Percentiles rank a stretch among this genome's conserved stretches.
Evolutionary conservation across 2,329 filamentous ascomycete genomes (phyloP).

Genomic region (Beauveria australis): DNA sequence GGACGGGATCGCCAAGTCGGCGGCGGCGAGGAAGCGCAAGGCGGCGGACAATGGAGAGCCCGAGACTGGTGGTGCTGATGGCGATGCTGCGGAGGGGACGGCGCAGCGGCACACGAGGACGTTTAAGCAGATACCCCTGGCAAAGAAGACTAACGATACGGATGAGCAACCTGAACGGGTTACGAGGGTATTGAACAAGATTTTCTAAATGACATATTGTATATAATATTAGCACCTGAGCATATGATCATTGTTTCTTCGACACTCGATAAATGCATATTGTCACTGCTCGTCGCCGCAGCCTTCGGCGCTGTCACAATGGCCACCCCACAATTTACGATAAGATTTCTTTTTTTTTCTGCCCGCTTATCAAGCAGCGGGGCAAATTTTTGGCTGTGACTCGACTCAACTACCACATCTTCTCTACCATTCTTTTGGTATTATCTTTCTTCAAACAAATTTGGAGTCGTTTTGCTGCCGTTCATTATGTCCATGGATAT

Average conservation of each 20-base stretch:
- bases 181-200: conserved; percentile 54
- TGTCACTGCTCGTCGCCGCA: neutral
- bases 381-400: conserved; percentile 21
- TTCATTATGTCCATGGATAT: conserved; percentile 35
- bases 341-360: conserved; percentile 18
- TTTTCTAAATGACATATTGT: conserved; percentile 38
- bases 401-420: conserved; percentile 12
- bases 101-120: conserved; percentile 28
- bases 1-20: conserved; percentile 54
- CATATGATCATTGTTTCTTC: neutral
- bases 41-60: conserved; percentile 22
- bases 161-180: conserved; percentile 47
- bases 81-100: conserved; percentile 15
- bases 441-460: neutral
- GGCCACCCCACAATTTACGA: conserved; percentile 15
- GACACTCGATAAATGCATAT: conserved; percentile 8
- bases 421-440: neutral
- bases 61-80: conserved; percentile 16
- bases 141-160: conserved; percentile 36
- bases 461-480: conserved; percentile 11
- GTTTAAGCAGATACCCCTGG: conserved; percentile 60
- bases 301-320: neutral
- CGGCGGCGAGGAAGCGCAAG: conserved; percentile 32
- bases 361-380: conserved; percentile 30
- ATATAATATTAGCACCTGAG: conserved; percentile 9